Conservation (phyloP, 2,329 filamentous ascomycete species). For the Phaeomoniella chlamydospora region DNA sequence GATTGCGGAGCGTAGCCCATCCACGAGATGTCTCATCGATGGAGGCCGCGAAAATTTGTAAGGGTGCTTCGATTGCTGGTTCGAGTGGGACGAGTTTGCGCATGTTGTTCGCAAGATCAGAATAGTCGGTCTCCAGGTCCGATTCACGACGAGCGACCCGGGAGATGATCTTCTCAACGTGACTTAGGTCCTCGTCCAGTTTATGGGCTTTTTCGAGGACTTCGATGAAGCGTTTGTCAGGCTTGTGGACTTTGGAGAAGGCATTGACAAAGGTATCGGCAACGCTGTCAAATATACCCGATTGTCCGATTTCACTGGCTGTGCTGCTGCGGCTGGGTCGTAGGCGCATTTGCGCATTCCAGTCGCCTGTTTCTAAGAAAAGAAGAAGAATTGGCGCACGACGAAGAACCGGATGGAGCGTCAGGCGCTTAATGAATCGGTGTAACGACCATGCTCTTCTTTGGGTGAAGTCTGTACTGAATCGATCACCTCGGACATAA, state of each 20-base stretch:
- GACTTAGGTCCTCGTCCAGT: constrained; percentile 79
- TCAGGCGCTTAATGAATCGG: constrained; percentile 74
- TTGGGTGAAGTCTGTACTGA: constrained; percentile 81
- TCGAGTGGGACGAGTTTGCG: constrained; percentile 84
- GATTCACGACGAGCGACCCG: constrained; percentile 75
- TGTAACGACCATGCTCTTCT: constrained; percentile 81
- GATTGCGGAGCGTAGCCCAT: constrained; percentile 67
- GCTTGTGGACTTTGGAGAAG: constrained; percentile 91
- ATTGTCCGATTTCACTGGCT: constrained; percentile 18
- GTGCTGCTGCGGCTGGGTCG: constrained; percentile 52
- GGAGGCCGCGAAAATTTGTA: constrained; percentile 75
- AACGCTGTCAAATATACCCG: constrained; percentile 83
- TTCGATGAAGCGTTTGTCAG: constrained; percentile 86
- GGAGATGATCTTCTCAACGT: constrained; percentile 92
- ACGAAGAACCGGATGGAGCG: constrained; percentile 78
- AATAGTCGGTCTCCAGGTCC: constrained; percentile 77
- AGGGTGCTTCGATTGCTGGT: constrained; percentile 65
- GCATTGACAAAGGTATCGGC: constrained; percentile 95
- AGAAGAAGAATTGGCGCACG: constrained; percentile 68
- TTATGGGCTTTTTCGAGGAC: constrained; percentile 87
- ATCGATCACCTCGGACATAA: constrained; percentile 91
- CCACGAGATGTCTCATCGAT: constrained; percentile 72
- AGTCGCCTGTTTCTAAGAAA: constrained; percentile 86
- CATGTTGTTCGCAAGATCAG: constrained; percentile 85
- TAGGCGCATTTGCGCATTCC: constrained; percentile 89